phyloP scores from a whole-genome alignment of 1,284 basidiomycete genomes.

The Phenoliferia sp. region DNA sequence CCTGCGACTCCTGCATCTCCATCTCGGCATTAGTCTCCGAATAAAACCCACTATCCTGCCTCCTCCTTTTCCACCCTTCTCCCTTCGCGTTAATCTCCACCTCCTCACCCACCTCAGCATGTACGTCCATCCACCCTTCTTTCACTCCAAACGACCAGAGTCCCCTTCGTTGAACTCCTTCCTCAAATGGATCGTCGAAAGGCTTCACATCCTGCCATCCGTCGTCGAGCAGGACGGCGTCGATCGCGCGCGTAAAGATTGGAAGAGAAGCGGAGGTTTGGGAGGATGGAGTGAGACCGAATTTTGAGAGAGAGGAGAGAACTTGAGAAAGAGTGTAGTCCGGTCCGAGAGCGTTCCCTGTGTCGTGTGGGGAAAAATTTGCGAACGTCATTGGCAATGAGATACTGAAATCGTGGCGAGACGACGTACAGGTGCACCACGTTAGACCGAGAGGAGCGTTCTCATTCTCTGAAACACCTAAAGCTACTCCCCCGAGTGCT shows the following conservation, averaged over 20 bases:
- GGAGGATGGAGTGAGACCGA: not conserved
- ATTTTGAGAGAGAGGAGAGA: conserved; percentile 14
- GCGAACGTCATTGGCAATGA: not conserved
- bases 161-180: not conserved
- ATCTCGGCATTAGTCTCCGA: not conserved
- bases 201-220: conserved; percentile 32
- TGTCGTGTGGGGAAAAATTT: conserved; percentile 21
- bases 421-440: not conserved
- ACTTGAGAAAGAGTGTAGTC: conserved; percentile 26
- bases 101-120: not conserved
- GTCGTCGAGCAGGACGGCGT: conserved; percentile 34
- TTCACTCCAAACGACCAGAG: conserved; percentile 12
- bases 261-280: not conserved
- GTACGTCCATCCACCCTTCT: conserved; percentile 14
- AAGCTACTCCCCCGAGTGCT: not conserved
- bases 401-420: not conserved
- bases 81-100: not conserved
- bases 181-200: not conserved
- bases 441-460: not conserved
- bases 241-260: conserved; percentile 10
- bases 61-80: not conserved
- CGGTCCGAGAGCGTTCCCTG: conserved; percentile 33
- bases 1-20: not conserved
- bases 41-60: not conserved
- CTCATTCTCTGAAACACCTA: not conserved